A percentile compares a stretch with the other conserved stretches of the same genome.
These are phyloP conservation scores for Ampelomyces quisqualis DNA, from an alignment of 2,329 filamentous ascomycete species.

Conservation along the genomic window DNA sequence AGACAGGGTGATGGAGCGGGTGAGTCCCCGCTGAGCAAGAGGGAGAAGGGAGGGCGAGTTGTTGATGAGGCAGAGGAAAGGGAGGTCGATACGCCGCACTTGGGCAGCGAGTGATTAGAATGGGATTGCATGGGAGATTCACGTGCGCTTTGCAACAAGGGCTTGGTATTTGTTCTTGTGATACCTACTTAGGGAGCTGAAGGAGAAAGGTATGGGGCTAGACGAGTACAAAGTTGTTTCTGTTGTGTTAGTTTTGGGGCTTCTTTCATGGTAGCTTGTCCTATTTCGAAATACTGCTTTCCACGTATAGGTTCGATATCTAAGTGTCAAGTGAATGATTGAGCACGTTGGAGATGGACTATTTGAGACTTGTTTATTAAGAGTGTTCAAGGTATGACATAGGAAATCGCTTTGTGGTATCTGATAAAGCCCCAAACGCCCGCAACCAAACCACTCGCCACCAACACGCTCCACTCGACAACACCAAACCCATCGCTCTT, in stretches of 20 bases:
- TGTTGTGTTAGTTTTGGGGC: not conserved
- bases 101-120: constrained; percentile 12
- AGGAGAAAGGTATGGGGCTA: constrained; percentile 1
- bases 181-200: not conserved
- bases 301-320: no score
- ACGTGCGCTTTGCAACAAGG: not conserved
- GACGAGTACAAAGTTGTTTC: not conserved
- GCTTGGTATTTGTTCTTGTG: constrained; percentile 1
- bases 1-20: constrained; percentile 24
- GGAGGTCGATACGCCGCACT: constrained; percentile 7
- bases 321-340: no score
- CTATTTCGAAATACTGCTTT: no score
- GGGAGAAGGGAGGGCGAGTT: constrained; percentile 16
- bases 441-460: not conserved
- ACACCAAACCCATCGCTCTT: not conserved
- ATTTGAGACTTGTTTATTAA: not conserved
- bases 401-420: constrained; percentile 14
- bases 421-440: constrained; percentile 14
- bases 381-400: not conserved
- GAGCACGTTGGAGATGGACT: not conserved
- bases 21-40: constrained; percentile 28
- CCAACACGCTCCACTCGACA: not conserved
- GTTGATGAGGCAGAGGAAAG: constrained; percentile 2
- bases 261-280: no score
- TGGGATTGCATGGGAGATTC: no score